Evolutionary conservation across 2,329 filamentous ascomycete species (phyloP), one percentile per base, ranked within the genome.

Genomic region (Xylariomycetidae sp.): DNA sequence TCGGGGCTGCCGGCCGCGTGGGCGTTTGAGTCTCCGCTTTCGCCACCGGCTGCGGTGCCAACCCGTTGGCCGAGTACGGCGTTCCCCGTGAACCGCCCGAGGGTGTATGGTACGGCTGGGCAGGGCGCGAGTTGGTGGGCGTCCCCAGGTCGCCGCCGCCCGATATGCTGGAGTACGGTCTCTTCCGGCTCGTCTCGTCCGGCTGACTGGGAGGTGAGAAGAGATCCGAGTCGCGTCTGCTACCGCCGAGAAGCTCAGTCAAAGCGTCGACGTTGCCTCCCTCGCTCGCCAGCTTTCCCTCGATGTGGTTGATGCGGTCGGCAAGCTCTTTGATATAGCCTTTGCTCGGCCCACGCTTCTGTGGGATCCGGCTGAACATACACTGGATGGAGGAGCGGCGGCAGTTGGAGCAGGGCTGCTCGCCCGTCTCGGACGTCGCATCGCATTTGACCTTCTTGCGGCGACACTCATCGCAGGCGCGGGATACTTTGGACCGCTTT

Each of bases 321-420:
- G 87, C 86, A 15, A 95, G 72, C 57, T 94, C 87, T 56, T 93
- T 94, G 57, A 95, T 95, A 50, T 94, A 94, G 72, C 88, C 88
- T 72, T 94, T 95, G 54, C 83, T 92, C 3, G 88, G 87, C 2
- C 88, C 87, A 40, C 85, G 74, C 60, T 92, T 94, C 70, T 92
- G 85, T 1, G 86, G 87, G 34, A 92, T 81, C 31, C 88, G 76
- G 58, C 85, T 93, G 54, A 94, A 95, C 14, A 88, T 72, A 60
- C 88, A 95, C 15, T 69, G 67, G n/a, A 79, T 74, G n/a, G 75
- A 74, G 6, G 85, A 80, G 33, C 86, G 76, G 34, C 79, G 78
- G 57, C 88, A 94, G 51, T 86, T 90, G 3, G 83, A 84, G 52
- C 88, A 95, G 5, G 82, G 79, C 38, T 79, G 75, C 13, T 83